Base-by-base conservation (phyloP, 139 green algal genomes). In the Marvania coccoides region DNA sequence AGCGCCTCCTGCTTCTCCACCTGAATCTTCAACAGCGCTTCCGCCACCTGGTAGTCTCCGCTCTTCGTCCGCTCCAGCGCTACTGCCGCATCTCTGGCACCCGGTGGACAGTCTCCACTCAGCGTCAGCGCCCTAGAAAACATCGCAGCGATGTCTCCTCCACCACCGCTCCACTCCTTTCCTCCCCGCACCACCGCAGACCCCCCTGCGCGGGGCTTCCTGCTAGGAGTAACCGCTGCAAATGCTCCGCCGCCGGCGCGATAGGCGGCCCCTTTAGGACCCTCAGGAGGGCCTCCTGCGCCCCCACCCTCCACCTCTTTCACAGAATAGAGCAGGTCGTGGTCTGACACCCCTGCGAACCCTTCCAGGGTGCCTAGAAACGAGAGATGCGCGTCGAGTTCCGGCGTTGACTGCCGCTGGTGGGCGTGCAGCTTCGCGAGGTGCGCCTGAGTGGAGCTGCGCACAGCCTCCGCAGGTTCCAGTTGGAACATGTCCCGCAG, bases 401-500 rank as follows among this genome's bases (percentile, higher is more conserved):
- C 62, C 2, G 51, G 40, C 3, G 64, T 74, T 6, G 62, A 35
- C 6, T 57, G 53, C 15, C 80, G 74, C 79, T 93, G 79, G 15
- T 42, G 56, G 2, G 65, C 61, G 72, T 95, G 89, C 72, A 88
- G 51, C 23, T 60, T 38, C n/a, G 83, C 35, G 46, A 95, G 83
- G 48, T 87, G 73, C 34, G 55, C 58, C 81, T 91, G 83, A 5
- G 89, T 95, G 9, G 42, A 34, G 47, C 73, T 85, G 9, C 19
- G 6, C n/a, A 61, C 28, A 58, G 90, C 74, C 30, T 81, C 88
- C 38, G 72, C 65, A 2, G 65, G 26, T 4, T 74, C 79, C 10
- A 89, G 67, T 6, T 67, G 65, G 72, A 96, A 95, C 34, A 96
- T 67, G 70, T 95, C 83, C 1, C 81, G 70, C 40, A 95, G 80